phyloP scores from a whole-genome alignment of 495 filamentous ascomycete species.

The Podospora conica region DNA sequence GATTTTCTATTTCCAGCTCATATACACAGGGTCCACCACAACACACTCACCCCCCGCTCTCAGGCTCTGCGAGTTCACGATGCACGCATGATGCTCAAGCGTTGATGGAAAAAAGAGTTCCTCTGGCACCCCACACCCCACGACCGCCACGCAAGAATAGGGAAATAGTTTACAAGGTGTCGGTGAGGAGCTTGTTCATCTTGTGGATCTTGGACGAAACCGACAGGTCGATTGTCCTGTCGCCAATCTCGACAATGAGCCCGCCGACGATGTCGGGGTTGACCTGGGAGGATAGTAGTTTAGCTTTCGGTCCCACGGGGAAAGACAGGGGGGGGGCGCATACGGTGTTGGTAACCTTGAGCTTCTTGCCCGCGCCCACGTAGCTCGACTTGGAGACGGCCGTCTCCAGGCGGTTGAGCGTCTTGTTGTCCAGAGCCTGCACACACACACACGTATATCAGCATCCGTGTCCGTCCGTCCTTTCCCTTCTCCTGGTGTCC shows the following conservation, averaged over 20 bases:
- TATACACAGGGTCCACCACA: slow-evolving; percentile 13
- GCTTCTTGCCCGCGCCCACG: slow-evolving; percentile 88
- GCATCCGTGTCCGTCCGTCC: not conserved
- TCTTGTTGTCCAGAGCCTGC: slow-evolving; percentile 83
- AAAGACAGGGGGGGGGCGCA: slow-evolving; percentile 16
- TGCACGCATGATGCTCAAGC: not conserved
- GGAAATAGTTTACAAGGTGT: slow-evolving; percentile 74
- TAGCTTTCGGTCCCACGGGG: not conserved
- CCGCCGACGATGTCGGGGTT: slow-evolving; percentile 92
- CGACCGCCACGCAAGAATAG: slow-evolving; percentile 10
- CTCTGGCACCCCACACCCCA: slow-evolving; percentile 2
- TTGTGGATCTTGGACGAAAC: slow-evolving; percentile 91
- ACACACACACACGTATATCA: not conserved
- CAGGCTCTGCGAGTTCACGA: not conserved
- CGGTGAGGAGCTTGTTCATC: slow-evolving; percentile 98
- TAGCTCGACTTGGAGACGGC: slow-evolving; percentile 85
- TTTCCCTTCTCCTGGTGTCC: slow-evolving; percentile 19
- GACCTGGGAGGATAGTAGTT: slow-evolving; percentile 47
- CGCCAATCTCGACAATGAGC: slow-evolving; percentile 91
- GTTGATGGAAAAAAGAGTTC: not conserved
- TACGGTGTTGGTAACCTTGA: slow-evolving; percentile 92
- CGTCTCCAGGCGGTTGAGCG: slow-evolving; percentile 72
- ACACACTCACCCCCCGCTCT: not conserved
- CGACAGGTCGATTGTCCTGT: slow-evolving; percentile 95
- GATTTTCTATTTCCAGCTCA: slow-evolving; percentile 14